Evolutionary conservation across 768 basidiomycete genomes (phyloP).

Genomic region (Trametes gibbosa): DNA sequence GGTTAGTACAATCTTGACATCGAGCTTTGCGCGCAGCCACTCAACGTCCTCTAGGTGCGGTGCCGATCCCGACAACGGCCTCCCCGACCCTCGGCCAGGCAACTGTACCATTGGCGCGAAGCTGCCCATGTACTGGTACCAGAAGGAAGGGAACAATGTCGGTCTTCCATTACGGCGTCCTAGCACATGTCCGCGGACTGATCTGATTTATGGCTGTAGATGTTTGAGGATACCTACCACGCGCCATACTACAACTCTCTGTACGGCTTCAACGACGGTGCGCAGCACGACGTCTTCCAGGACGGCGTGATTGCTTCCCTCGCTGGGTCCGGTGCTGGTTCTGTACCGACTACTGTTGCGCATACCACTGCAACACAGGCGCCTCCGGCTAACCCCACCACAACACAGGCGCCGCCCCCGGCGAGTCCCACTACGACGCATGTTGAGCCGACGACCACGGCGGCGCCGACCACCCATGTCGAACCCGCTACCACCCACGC

Average conservation of each 20-base stretch:
- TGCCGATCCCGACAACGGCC: constrained; percentile 27
- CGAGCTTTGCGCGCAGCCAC: no score
- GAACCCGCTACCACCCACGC: not conserved
- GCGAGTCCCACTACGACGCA: not conserved
- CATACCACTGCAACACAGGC: not conserved
- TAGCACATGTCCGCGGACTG: not conserved
- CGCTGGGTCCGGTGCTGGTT: not conserved
- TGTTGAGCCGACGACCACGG: not conserved
- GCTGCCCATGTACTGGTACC: constrained; percentile 41
- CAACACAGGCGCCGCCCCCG: not conserved
- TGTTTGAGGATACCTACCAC: constrained; percentile 30
- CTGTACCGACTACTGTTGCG: not conserved
- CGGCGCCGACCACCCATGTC: not conserved
- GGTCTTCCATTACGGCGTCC: constrained; percentile 3
- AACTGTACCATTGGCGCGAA: constrained; percentile 42
- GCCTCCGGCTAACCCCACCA: not conserved
- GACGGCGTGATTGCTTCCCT: constrained; percentile 20
- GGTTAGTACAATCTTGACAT: constrained; percentile 15
- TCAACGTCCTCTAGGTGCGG: constrained; percentile 28
- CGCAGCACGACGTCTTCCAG: constrained; percentile 42
- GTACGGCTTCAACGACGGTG: constrained; percentile 43
- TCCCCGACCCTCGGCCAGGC: constrained; percentile 22
- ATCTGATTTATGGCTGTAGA: constrained; percentile 15
- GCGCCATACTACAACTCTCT: constrained; percentile 37
- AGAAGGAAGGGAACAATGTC: constrained; percentile 39